These are phyloP conservation scores for Trichosporon inkin DNA, from an alignment of 1,284 basidiomycete genomes.

Conservation along the genomic window DNA sequence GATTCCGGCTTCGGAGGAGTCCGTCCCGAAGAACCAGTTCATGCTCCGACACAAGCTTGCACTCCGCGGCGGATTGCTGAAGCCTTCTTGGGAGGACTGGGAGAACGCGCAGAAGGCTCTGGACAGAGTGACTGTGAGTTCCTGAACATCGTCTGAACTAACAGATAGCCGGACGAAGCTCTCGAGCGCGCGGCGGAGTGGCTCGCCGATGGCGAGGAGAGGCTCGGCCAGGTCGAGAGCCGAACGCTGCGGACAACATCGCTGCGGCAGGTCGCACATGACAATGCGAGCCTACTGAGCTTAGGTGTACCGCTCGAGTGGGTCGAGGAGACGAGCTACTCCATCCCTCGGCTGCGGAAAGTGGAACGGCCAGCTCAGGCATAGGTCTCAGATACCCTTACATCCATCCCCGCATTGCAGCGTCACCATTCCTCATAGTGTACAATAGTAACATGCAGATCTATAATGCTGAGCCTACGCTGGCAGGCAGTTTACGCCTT, in stretches of 20 bases:
- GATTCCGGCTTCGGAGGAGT: neutral
- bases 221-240: neutral
- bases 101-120: conserved; percentile 4
- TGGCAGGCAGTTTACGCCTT: neutral
- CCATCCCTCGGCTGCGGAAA: neutral
- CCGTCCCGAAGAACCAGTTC: conserved; percentile 13
- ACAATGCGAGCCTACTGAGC: neutral
- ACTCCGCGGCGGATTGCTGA: neutral
- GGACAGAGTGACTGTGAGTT: neutral
- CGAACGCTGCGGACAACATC: neutral
- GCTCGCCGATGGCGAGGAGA: neutral
- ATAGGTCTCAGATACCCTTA: neutral
- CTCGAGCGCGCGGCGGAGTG: neutral
- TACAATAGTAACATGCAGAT: conserved; percentile 8
- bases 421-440: neutral
- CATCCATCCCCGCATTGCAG: neutral
- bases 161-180: neutral
- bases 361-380: neutral
- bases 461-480: neutral
- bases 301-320: neutral
- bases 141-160: neutral
- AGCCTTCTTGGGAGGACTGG: conserved; percentile 7
- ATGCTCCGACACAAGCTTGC: conserved; percentile 20
- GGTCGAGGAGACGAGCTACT: conserved; percentile 3
- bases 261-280: neutral